phyloP scores from a whole-genome alignment of 1,139 yeast genomes.

The Blastobotrys petasosporus region DNA sequence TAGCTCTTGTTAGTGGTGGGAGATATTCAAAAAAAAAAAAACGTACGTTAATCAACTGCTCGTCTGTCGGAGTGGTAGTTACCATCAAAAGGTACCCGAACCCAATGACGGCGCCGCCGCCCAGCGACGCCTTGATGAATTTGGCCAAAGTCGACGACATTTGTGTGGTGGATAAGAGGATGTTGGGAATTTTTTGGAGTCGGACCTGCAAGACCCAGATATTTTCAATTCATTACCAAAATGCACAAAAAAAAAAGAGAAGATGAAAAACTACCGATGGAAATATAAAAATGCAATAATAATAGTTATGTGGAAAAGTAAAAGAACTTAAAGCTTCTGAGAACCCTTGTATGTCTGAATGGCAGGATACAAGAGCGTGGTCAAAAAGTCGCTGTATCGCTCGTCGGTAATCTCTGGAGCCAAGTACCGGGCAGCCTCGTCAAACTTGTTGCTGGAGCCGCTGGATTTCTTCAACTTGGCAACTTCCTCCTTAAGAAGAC shows the following conservation, averaged over 20 bases:
- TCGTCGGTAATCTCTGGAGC: conserved; percentile 63
- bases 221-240: background rate
- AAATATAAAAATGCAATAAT: background rate
- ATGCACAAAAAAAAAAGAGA: background rate
- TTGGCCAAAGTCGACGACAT: conserved; percentile 5
- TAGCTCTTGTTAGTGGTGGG: conserved; percentile 7
- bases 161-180: background rate
- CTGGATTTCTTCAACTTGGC: conserved; percentile 52
- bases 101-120: conserved; percentile 58
- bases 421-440: conserved; percentile 49
- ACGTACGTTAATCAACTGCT: conserved; percentile 53
- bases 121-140: conserved; percentile 31
- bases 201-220: background rate
- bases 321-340: conserved; percentile 20
- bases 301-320: background rate
- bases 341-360: conserved; percentile 21
- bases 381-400: conserved; percentile 56
- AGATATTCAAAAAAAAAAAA: background rate
- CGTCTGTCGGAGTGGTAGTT: conserved; percentile 79
- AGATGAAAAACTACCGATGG: background rate
- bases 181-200: background rate
- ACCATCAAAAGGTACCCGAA: conserved; percentile 61
- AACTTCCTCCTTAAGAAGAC: conserved; percentile 57
- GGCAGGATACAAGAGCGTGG: conserved; percentile 42
- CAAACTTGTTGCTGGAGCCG: conserved; percentile 48